These are phyloP conservation scores for Aspergillus tanneri DNA, from an alignment of 2,329 filamentous ascomycete species.

Conservation along the genomic window DNA sequence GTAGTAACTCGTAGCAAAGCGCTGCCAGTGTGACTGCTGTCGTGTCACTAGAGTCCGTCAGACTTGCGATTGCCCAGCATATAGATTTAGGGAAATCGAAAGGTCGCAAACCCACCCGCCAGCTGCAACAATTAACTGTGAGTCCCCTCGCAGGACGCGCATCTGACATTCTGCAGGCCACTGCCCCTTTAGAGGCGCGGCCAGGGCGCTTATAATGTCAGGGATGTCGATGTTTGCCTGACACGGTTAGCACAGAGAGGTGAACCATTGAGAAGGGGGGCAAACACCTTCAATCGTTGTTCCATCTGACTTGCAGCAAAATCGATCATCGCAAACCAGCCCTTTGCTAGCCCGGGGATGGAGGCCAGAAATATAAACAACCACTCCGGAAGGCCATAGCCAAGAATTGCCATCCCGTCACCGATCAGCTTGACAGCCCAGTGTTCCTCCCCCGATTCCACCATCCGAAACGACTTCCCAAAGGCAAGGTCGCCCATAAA, in stretches of 20 bases:
- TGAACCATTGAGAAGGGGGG: not conserved
- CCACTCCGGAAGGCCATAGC: not conserved
- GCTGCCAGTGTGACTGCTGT: conserved; percentile 2
- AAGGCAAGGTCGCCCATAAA: conserved; percentile 20
- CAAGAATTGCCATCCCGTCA: not conserved
- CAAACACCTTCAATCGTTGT: not conserved
- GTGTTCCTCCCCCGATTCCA: not conserved
- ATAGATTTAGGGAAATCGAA: not conserved
- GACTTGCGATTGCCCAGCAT: not conserved
- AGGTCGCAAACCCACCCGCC: not conserved
- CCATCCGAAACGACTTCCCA: conserved; percentile 7
- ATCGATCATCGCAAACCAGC: not conserved
- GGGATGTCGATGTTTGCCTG: not conserved
- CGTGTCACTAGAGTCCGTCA: conserved; percentile 4
- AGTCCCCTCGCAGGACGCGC: not conserved
- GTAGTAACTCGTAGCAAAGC: conserved; percentile 2
- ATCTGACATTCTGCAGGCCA: not conserved
- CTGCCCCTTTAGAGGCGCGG: not conserved
- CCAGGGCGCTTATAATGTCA: not conserved
- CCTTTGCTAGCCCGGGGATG: not conserved
- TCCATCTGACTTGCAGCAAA: not conserved
- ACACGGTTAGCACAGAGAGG: not conserved
- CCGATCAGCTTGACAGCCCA: conserved; percentile 3
- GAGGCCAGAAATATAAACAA: not conserved
- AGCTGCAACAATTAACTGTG: conserved; percentile 1